phyloP scores from a whole-genome alignment of 2,329 filamentous ascomycete species.

The Coleophoma crateriformis region DNA sequence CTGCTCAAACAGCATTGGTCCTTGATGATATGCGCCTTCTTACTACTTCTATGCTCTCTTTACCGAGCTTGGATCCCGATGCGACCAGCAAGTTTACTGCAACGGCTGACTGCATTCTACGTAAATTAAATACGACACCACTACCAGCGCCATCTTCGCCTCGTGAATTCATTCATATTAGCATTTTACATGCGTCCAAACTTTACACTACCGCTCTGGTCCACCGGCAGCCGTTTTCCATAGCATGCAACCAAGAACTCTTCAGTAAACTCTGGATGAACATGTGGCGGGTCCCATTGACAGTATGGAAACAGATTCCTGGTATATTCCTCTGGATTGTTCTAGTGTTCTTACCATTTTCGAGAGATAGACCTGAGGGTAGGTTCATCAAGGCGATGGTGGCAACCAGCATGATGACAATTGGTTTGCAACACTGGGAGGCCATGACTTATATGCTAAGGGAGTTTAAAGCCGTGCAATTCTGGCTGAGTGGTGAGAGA shows the following conservation, averaged over 20 bases:
- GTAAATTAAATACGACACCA: constrained; percentile 7
- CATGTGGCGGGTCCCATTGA: constrained; percentile 20
- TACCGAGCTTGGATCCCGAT: neutral
- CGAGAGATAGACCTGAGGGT: constrained; percentile 17
- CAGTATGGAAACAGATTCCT: constrained; percentile 24
- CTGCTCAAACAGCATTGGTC: constrained; percentile 13
- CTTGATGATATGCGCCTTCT: constrained; percentile 25
- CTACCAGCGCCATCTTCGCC: neutral
- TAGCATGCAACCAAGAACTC: constrained; percentile 11
- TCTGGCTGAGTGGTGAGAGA: constrained; percentile 17
- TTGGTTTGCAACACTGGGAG: constrained; percentile 23
- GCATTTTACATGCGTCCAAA: constrained; percentile 17
- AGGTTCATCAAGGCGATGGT: constrained; percentile 26
- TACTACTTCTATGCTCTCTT: constrained; percentile 14
- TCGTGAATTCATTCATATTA: constrained; percentile 16
- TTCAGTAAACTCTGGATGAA: constrained; percentile 17
- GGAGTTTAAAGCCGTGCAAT: constrained; percentile 23
- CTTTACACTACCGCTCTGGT: constrained; percentile 23
- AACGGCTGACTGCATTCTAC: constrained; percentile 19
- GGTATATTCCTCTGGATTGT: constrained; percentile 28
- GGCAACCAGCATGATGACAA: constrained; percentile 20
- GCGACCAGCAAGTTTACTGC: constrained; percentile 12
- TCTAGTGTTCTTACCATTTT: constrained; percentile 20
- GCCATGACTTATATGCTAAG: constrained; percentile 21
- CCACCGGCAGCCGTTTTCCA: constrained; percentile 19